Conservation (phyloP, 2,329 filamentous ascomycete genomes). For the Alternaria solani region DNA sequence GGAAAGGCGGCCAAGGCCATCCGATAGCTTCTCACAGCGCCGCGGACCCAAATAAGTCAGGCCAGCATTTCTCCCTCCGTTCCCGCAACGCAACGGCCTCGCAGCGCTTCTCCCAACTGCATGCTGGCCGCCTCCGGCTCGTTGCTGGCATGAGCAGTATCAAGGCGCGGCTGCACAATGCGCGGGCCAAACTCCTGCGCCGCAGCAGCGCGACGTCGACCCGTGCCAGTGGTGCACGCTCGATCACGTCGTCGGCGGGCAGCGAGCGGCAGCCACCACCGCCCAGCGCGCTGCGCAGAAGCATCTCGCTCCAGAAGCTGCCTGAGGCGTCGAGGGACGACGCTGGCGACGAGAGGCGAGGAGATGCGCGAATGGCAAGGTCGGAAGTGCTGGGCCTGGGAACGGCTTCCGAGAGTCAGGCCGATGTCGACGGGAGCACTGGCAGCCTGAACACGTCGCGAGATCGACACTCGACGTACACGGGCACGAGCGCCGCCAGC, state of each 20-base stretch:
- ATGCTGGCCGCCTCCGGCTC: slow-evolving; percentile 32
- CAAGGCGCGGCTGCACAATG: slow-evolving; percentile 45
- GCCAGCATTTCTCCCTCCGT: not conserved
- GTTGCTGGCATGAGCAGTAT: slow-evolving; percentile 45
- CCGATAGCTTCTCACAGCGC: slow-evolving; percentile 12
- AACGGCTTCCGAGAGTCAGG: slow-evolving; percentile 21
- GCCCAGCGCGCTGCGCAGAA: slow-evolving; percentile 36
- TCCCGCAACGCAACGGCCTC: slow-evolving; percentile 7
- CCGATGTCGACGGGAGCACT: slow-evolving; percentile 24
- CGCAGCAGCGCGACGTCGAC: slow-evolving; percentile 39
- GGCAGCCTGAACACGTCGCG: slow-evolving; percentile 20
- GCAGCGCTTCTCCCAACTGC: slow-evolving; percentile 18
- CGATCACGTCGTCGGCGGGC: slow-evolving; percentile 35
- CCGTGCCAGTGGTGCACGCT: slow-evolving; percentile 25
- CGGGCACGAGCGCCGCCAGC: slow-evolving; percentile 17
- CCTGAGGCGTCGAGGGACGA: slow-evolving; percentile 26
- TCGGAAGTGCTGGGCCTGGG: slow-evolving; percentile 38
- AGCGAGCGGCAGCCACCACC: slow-evolving; percentile 30
- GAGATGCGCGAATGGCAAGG: slow-evolving; percentile 30
- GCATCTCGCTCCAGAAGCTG: slow-evolving; percentile 45
- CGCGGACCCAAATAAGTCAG: slow-evolving; percentile 3
- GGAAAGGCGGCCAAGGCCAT: not conserved
- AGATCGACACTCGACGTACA: slow-evolving; percentile 29
- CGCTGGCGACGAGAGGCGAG: slow-evolving; percentile 15
- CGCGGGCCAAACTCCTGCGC: slow-evolving; percentile 42